Evolutionary conservation across 352 stramenopile genomes (phyloP).

Genomic region (Globisporangium solare): DNA sequence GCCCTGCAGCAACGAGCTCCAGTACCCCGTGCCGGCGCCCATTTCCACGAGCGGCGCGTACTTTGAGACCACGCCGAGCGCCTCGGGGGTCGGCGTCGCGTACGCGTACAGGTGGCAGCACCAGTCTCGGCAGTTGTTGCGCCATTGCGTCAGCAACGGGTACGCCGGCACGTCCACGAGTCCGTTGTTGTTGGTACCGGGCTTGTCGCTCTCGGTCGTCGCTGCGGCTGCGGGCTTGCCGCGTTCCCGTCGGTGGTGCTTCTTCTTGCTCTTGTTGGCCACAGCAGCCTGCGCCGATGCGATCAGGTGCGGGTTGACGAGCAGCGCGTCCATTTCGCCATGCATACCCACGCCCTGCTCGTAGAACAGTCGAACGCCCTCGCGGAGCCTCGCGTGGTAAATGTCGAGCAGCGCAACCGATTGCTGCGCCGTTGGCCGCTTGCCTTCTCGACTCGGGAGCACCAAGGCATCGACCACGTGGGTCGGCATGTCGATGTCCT

Average conservation of each 20-base stretch:
- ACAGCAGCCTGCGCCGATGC: conserved; percentile 14
- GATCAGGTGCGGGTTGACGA: conserved; percentile 32
- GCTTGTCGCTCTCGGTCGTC: background rate
- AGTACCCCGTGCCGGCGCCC: conserved; percentile 88
- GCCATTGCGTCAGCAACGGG: conserved; percentile 63
- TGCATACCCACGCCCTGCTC: conserved; percentile 70
- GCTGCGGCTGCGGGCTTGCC: conserved; percentile 15
- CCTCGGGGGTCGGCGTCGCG: conserved; percentile 54
- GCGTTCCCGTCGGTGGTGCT: conserved; percentile 51
- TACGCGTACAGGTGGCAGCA: conserved; percentile 72
- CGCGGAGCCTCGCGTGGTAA: conserved; percentile 51
- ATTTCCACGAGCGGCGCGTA: conserved; percentile 82
- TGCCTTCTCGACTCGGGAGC: conserved; percentile 25
- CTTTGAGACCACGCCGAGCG: conserved; percentile 41
- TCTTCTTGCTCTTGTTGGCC: conserved; percentile 47
- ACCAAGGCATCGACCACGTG: conserved; percentile 37
- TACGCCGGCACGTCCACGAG: conserved; percentile 57
- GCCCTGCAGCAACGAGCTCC: conserved; percentile 68
- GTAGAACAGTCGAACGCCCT: conserved; percentile 77
- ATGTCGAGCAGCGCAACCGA: conserved; percentile 42
- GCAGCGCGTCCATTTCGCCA: conserved; percentile 72
- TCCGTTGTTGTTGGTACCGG: conserved; percentile 11
- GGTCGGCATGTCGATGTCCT: conserved; percentile 9
- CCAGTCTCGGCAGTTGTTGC: conserved; percentile 76
- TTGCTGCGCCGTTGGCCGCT: conserved; percentile 13